These are phyloP conservation scores for Orbilia brochopaga DNA, from an alignment of 2,329 filamentous ascomycete species.

Conservation along the genomic window DNA sequence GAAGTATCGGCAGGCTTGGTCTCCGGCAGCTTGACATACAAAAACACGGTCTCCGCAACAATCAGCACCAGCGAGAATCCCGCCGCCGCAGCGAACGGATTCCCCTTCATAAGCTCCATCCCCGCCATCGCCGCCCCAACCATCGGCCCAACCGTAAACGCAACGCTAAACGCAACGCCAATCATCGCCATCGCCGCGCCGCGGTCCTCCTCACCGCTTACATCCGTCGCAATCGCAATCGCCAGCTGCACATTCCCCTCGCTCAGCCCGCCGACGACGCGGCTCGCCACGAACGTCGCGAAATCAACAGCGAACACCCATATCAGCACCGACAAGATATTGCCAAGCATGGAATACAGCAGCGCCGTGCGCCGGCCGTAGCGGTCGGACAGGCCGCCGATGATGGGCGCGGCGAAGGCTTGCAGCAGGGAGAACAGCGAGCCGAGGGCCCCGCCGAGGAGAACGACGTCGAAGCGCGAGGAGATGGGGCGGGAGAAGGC, in stretches of 20 bases:
- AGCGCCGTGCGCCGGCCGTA: constrained; percentile 81
- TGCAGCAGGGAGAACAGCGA: constrained; percentile 93
- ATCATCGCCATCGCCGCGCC: constrained; percentile 95
- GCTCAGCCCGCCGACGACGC: constrained; percentile 87
- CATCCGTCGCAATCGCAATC: constrained; percentile 93
- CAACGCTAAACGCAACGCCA: constrained; percentile 93
- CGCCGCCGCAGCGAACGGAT: constrained; percentile 92
- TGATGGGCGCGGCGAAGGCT: constrained; percentile 87
- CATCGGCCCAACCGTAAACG: constrained; percentile 94
- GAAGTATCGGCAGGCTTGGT: constrained; percentile 69
- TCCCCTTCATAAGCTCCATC: constrained; percentile 74
- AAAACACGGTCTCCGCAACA: constrained; percentile 82
- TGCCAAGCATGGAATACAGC: constrained; percentile 88
- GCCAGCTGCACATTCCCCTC: constrained; percentile 97
- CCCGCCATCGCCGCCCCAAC: constrained; percentile 84
- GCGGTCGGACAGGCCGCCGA: constrained; percentile 84
- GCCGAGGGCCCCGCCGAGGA: constrained; percentile 89
- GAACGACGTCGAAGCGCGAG: constrained; percentile 93
- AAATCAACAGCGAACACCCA: constrained; percentile 96
- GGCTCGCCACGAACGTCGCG: constrained; percentile 90
- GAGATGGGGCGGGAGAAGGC: constrained; percentile 91
- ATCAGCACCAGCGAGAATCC: constrained; percentile 85
- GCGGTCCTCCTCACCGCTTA: constrained; percentile 82
- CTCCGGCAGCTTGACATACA: constrained; percentile 84
- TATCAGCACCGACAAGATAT: constrained; percentile 88